Evolutionary conservation across 2,329 filamentous ascomycete species (phyloP).

Genomic region (Aschersonia sp.): DNA sequence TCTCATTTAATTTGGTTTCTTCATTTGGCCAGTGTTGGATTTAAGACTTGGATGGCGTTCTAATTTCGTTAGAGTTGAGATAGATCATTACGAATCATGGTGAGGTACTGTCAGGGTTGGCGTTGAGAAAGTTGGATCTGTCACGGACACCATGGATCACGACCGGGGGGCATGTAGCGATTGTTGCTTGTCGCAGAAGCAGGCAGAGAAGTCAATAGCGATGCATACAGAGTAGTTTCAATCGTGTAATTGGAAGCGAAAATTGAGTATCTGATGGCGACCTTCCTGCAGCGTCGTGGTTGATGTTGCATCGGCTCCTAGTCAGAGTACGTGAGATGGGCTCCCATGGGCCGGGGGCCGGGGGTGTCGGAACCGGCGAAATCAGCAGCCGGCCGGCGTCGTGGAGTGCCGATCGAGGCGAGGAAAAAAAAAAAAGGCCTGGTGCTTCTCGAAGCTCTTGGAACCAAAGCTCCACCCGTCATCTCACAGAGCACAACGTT

Average conservation of each 20-base stretch:
- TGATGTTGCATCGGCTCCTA: too few relatives aligned
- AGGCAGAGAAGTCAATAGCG: too few relatives aligned
- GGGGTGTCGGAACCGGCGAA: conserved; percentile 17
- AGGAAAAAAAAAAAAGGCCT: conserved; percentile 18
- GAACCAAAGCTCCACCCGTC: conserved; percentile 19
- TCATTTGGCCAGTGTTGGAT: not conserved
- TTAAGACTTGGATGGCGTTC: not conserved
- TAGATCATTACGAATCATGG: not conserved
- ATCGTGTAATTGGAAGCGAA: too few relatives aligned
- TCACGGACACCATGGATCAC: not conserved
- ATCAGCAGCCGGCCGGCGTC: conserved; percentile 12
- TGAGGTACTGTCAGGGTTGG: not conserved
- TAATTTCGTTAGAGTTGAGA: not conserved
- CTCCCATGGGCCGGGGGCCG: not conserved
- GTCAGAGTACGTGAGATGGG: not conserved
- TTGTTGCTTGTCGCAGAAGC: too few relatives aligned
- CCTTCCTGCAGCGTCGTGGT: too few relatives aligned
- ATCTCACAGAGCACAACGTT: not conserved
- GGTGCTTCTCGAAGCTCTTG: conserved; percentile 25
- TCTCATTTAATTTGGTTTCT: not conserved
- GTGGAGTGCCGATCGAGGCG: not conserved
- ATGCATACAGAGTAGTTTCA: too few relatives aligned
- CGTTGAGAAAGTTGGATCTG: not conserved
- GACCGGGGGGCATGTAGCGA: too few relatives aligned
- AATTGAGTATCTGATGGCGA: too few relatives aligned